These are phyloP conservation scores for Tolypocladium endophyticum DNA, from an alignment of 2,329 filamentous ascomycete species.

Conservation along the genomic window DNA sequence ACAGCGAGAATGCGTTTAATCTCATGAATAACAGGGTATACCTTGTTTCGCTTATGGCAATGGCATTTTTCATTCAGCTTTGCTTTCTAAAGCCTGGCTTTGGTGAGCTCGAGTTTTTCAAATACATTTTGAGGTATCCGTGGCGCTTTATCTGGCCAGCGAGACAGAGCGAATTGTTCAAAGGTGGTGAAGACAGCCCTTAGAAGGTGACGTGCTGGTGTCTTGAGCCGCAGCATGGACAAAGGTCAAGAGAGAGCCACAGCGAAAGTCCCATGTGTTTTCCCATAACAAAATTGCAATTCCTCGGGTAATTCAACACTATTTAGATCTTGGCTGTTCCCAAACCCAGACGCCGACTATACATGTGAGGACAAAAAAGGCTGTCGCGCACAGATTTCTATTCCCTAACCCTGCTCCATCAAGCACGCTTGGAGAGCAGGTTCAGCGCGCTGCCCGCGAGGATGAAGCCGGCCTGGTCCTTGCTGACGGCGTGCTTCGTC, in stretches of 20 bases:
- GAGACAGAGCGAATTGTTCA: background rate
- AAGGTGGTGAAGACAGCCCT: background rate
- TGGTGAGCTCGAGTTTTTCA: background rate
- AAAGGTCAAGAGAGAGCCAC: background rate
- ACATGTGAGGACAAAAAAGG: background rate
- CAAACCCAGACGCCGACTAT: slow-evolving; percentile 1
- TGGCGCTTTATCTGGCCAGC: background rate
- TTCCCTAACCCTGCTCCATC: background rate
- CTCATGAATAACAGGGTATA: background rate
- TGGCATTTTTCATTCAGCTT: background rate
- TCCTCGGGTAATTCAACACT: background rate
- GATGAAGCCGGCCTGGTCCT: slow-evolving; percentile 87
- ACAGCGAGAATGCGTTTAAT: no score
- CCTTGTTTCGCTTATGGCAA: background rate
- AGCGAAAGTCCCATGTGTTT: background rate
- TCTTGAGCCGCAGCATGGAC: background rate
- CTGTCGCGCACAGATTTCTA: background rate
- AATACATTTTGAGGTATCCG: background rate
- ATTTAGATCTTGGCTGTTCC: background rate
- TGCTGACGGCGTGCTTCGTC: slow-evolving; percentile 79
- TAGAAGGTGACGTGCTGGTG: background rate
- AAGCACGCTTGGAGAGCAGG: slow-evolving; percentile 56
- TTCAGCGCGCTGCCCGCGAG: slow-evolving; percentile 91
- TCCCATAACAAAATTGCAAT: background rate
- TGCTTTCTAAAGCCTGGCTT: background rate